Conservation (phyloP, 331 rosid species). For the Spiraea crenata region DNA sequence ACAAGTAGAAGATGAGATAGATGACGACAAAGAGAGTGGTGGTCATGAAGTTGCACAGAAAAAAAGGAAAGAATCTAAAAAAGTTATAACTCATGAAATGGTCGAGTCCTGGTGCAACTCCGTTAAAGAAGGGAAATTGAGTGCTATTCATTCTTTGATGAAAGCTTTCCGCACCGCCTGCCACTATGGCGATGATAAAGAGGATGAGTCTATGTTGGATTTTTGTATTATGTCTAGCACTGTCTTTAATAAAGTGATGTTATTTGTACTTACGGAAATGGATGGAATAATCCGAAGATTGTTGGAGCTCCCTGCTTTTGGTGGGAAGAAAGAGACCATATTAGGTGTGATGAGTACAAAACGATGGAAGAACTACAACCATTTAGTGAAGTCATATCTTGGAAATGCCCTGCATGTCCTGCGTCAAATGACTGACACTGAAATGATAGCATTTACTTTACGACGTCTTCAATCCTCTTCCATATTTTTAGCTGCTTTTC, state of each 20-base stretch:
- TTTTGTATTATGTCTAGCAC: conserved; percentile 74
- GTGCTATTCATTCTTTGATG: conserved; percentile 63
- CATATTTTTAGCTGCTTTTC: conserved; percentile 79
- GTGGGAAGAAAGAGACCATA: conserved; percentile 80
- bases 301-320: conserved; percentile 74
- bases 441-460: conserved; percentile 86
- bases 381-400: conserved; percentile 87
- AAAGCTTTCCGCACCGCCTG: conserved; percentile 85
- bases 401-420: conserved; percentile 87
- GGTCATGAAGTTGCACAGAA: conserved; percentile 33
- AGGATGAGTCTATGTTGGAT: conserved; percentile 46
- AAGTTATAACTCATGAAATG: conserved; percentile 63
- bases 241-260: conserved; percentile 88
- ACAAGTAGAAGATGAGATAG: conserved; percentile 40
- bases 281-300: conserved; percentile 75
- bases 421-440: conserved; percentile 94
- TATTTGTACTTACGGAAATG: conserved; percentile 79
- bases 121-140: conserved; percentile 55
- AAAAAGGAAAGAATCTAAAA: conserved; percentile 38
- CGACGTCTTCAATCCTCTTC: conserved; percentile 77
- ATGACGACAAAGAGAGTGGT: conserved; percentile 34
- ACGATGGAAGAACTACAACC: conserved; percentile 71
- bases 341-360: conserved; percentile 57
- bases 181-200: conserved; percentile 88
- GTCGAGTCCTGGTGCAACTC: conserved; percentile 78